Evolutionary conservation across 805 yeast genomes (phyloP), one percentile per base, ranked within the genome.

Genomic region (Jamesozyma piceae): DNA sequence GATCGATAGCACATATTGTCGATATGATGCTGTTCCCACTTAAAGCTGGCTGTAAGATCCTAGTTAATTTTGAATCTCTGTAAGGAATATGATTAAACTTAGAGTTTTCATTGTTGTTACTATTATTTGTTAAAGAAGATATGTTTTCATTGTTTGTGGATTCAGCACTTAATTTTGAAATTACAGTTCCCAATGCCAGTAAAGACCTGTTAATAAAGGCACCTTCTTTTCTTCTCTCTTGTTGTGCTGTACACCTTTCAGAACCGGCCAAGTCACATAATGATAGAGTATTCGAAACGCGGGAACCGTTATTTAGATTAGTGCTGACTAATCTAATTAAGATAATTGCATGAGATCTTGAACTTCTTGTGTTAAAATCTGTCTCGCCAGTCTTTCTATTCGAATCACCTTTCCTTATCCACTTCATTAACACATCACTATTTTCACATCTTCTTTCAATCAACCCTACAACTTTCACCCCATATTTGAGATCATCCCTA

Each of bases 261-360:
- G 95, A 83, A 24, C 98, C 98, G 0, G 98, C 98, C 55, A 90
- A 72, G 64, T 90, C 98, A 67, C 97, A 90, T 43, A 90, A 69
- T 28, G 90, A 85, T 27, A 90, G 73, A 0, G 87, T 78, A 29
- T 88, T 73, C 31, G 68, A 62, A 14, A 63, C 65, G 27, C 59
- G 59, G n/a, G 49, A 45, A 4, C 69, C 72, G 11, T 67, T 62
- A 0, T 54, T 48, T 11, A 65, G 42, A 57, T 73, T 74, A 2
- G 70, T 66, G 4, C 68, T 60, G 2, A 67, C 66, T 15, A 90
- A 57, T 44, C 78, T 68, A 18, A 92, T 71, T 58, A 84, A 79
- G 6, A 90, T 77, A 19, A 90, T 80, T 0, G 97, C 95, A 60
- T 90, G 98, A 2, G 95, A 85, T 49, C 98, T 73, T 0, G 96